Conservation (phyloP, 1,284 basidiomycete species). For the Ceratobasidium theobromae region DNA sequence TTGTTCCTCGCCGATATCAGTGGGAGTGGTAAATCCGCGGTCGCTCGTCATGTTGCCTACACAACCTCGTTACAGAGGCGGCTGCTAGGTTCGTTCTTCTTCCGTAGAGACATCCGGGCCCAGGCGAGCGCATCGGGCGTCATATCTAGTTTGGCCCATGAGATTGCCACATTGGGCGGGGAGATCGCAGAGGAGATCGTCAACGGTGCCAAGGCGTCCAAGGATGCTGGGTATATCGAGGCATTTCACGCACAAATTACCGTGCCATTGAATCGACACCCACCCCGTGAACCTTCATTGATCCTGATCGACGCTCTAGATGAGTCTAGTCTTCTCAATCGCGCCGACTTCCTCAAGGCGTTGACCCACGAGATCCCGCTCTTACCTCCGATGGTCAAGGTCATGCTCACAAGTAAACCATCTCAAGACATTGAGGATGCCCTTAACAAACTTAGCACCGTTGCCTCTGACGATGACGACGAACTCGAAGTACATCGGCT, state of each 20-base stretch:
- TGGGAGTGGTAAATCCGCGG: constrained; percentile 23
- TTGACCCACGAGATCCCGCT: constrained; percentile 8
- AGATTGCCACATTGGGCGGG: background rate
- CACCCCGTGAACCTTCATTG: background rate
- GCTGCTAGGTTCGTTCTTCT: constrained; percentile 23
- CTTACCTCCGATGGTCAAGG: background rate
- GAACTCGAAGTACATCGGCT: constrained; percentile 11
- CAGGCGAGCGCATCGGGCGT: background rate
- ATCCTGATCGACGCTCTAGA: constrained; percentile 18
- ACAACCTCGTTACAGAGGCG: background rate
- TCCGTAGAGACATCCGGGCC: constrained; percentile 3
- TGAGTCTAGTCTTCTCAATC: constrained; percentile 1
- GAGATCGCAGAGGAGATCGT: background rate
- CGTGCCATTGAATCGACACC: background rate
- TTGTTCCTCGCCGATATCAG: constrained; percentile 22
- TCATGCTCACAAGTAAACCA: constrained; percentile 19
- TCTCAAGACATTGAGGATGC: constrained; percentile 16
- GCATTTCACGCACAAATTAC: constrained; percentile 8
- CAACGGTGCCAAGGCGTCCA: background rate
- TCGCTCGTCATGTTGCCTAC: constrained; percentile 11
- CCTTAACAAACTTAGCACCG: background rate
- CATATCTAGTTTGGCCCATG: background rate
- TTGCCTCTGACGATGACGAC: background rate
- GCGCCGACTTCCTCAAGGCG: background rate
- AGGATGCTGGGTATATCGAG: background rate